A percentile compares a stretch with the other conserved stretches of the same genome.
Conservation (phyloP, 441 rosid species). For the Erodium moschatum region DNA sequence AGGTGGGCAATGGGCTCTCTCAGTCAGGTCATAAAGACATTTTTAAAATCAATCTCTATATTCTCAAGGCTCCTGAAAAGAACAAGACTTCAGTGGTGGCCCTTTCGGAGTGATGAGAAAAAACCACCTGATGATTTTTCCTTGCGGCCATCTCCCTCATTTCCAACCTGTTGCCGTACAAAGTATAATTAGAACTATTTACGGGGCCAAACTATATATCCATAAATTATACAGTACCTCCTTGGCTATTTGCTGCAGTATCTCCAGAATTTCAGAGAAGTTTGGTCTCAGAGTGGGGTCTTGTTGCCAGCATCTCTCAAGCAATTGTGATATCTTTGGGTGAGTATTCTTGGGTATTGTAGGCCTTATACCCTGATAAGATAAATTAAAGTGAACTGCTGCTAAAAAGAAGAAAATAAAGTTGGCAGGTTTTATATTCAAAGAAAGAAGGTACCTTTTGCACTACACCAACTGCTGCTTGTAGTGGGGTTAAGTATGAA, state of each 20-base stretch:
- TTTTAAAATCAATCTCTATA: background rate
- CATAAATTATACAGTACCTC: slow-evolving; percentile 39
- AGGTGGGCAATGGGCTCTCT: background rate
- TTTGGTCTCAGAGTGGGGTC: slow-evolving; percentile 66
- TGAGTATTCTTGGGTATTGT: slow-evolving; percentile 67
- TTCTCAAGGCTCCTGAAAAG: background rate
- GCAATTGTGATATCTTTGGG: slow-evolving; percentile 59
- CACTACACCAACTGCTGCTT: slow-evolving; percentile 95
- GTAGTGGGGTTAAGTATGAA: slow-evolving; percentile 65
- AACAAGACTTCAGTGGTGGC: slow-evolving; percentile 34
- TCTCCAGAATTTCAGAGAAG: slow-evolving; percentile 63
- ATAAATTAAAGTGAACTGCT: slow-evolving; percentile 6
- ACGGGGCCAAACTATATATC: slow-evolving; percentile 11
- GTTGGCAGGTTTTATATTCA: slow-evolving; percentile 4
- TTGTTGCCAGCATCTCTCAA: slow-evolving; percentile 84
- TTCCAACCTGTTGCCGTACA: slow-evolving; percentile 40
- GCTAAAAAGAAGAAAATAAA: background rate
- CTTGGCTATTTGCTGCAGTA: slow-evolving; percentile 49
- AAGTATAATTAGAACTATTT: slow-evolving; percentile 14
- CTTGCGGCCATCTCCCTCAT: slow-evolving; percentile 39
- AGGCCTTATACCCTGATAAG: slow-evolving; percentile 64
- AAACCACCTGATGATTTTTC: slow-evolving; percentile 38
- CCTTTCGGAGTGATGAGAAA: slow-evolving; percentile 44
- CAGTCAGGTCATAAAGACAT: background rate
- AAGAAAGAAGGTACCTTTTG: slow-evolving; percentile 51